Base-by-base conservation (phyloP, 176 grass and related monocot species). In the Carex kokanica region DNA sequence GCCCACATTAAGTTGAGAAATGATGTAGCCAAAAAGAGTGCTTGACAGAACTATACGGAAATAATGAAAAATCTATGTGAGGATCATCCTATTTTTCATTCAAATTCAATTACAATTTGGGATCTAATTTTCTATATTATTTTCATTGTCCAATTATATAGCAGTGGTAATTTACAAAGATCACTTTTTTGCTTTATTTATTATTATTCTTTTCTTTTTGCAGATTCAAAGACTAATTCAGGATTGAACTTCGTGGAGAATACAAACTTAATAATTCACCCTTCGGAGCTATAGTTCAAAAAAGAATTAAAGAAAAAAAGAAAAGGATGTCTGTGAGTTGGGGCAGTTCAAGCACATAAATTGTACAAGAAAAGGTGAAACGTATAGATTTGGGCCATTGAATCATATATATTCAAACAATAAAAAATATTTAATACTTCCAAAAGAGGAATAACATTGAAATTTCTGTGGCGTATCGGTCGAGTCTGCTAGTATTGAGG, bases 11-110 rank as follows among this genome's bases (percentile, higher is more conserved):
- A 78, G 58, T 41, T 36, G 41, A 72, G 61, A 45, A 92, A 77
- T 63, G n/a, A 24, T 31, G 83, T 89, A 21, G 85, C 73, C 29
- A 91, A 80, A 84, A 99, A 54, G 65, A 99, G 65, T 32, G 74
- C 79, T 67, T 86, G 81, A 68, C 85, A 83, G 29, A 89, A 49
- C 96, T 95, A 78, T 73, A 59, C 81, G 2, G 80, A 85, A 78
- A 86, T 13, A 85, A 31, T 1, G 57, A 80, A 12, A 90, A 36
- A 74, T 32, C 16, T 21, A 14, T 40, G 62, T 89, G 69, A 90
- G 72, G 21, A 59, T 63, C 17, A 17, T 54, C 56, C 72, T 25
- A 62, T 27, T 18, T 32, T 16, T 14, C 10, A 64, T 24, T 49
- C 40, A 73, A 51, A 23, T 72, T 45, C 17, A 11, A 47, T 49